Evolutionary conservation across 2,329 filamentous ascomycete species (phyloP), one percentile per base, ranked within the genome.

Genomic region (Colletotrichum sansevieriae): DNA sequence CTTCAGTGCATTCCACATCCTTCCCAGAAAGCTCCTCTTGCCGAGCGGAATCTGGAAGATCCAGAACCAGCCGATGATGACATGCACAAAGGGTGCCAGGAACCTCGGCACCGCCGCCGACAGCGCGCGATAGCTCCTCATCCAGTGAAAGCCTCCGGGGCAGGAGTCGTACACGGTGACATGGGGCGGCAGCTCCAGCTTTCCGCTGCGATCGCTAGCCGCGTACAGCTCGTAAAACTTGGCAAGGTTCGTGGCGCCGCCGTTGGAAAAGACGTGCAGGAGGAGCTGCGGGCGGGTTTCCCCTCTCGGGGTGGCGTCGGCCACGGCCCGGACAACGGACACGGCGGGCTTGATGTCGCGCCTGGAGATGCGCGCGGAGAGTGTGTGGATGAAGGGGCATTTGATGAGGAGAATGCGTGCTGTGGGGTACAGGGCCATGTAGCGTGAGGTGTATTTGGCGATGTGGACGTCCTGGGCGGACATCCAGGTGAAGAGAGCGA

Each of bases 251-350:
- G 79, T 78, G 25, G 81, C 78, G 54, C 85, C 86, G 61, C 85
- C 85, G 71, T 88, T 87, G 44, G 85, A 87, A 72, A 87, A 87
- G 39, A 81, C 68, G 71, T 87, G 85, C 12, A 84, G 73, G 3
- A 87, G 77, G 15, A 87, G 75, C 37, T 77, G 75, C 11, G 41
- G 63, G 22, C 49, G 49, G 60, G 20, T 47, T 55, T 41, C 59
- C 33, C 72, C 75, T 18, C 63, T 25, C 15, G 70, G 71, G 15
- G 51, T 35, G 25, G 73, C 71, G 39, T 74, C 72, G 10, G 77
- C 68, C 12, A 79, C 66, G 1, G 75, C 76, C 29, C 76, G 77
- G 51, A 87, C 70, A 15, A 83, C 76, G 33, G 78, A 74, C 7
- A 83, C 72, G 3, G 82, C 83, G 1, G 82, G 79, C 60, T 74